Evolutionary conservation across 1,139 yeast genomes (phyloP).

Genomic region (Magnusiomyces magnusii): DNA sequence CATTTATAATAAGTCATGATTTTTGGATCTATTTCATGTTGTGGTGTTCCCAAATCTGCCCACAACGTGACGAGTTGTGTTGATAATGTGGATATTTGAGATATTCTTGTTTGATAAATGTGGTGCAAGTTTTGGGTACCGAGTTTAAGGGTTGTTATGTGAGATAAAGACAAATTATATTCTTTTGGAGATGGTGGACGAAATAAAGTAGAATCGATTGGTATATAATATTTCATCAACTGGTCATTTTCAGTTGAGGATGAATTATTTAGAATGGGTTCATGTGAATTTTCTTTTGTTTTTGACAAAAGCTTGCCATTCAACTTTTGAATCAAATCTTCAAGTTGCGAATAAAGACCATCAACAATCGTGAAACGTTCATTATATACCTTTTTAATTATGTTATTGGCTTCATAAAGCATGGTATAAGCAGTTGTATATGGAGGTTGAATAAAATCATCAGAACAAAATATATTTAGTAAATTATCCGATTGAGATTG

Average conservation of each 20-base stretch:
- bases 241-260: no score
- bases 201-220: not conserved
- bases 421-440: not conserved
- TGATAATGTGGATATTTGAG: slow-evolving; percentile 17
- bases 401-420: not conserved
- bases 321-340: slow-evolving; percentile 9
- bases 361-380: slow-evolving; percentile 10
- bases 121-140: not conserved
- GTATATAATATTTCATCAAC: not conserved
- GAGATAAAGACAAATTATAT: not conserved
- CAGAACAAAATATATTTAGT: not conserved
- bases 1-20: slow-evolving; percentile 23
- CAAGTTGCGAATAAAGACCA: slow-evolving; percentile 6
- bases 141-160: not conserved
- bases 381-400: slow-evolving; percentile 7
- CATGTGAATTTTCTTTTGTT: no score
- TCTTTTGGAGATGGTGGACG: not conserved
- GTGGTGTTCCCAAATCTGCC: slow-evolving; percentile 33
- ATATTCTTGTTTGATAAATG: not conserved
- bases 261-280: no score
- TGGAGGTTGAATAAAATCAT: not conserved
- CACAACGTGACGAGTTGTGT: slow-evolving; percentile 29
- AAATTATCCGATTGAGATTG: no score
- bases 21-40: slow-evolving; percentile 25
- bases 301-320: no score